These are phyloP conservation scores for Pseudocercospora eumusae DNA, from an alignment of 2,329 filamentous ascomycete genomes.

Conservation along the genomic window DNA sequence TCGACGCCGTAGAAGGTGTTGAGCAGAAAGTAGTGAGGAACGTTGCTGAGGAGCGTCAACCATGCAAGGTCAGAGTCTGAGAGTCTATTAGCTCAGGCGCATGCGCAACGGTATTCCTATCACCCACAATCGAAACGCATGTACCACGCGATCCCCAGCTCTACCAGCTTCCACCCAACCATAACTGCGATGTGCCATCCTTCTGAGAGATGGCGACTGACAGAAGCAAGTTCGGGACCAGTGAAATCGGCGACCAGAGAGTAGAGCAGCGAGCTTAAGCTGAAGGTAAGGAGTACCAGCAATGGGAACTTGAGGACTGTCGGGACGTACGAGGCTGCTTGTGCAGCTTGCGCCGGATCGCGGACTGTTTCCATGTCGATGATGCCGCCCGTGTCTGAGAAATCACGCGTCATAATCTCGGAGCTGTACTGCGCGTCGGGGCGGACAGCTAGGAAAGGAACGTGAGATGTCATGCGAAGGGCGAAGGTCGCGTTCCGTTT, in stretches of 20 bases:
- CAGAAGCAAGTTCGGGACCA: conserved; percentile 64
- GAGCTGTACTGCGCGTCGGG: conserved; percentile 34
- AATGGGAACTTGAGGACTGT: conserved; percentile 45
- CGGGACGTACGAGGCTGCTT: conserved; percentile 35
- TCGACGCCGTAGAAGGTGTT: conserved; percentile 74
- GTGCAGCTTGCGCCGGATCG: conserved; percentile 14
- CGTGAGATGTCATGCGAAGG: conserved; percentile 33
- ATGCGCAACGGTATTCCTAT: background rate
- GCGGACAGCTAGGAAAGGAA: conserved; percentile 36
- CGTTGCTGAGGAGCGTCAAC: conserved; percentile 65
- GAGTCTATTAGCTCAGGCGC: background rate
- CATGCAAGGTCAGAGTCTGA: conserved; percentile 48
- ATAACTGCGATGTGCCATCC: conserved; percentile 60
- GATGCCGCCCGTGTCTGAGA: conserved; percentile 17
- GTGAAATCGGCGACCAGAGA: conserved; percentile 62
- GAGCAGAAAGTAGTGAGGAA: conserved; percentile 75
- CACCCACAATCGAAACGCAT: conserved; percentile 69
- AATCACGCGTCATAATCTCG: conserved; percentile 25
- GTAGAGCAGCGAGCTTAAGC: conserved; percentile 65
- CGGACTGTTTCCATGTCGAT: conserved; percentile 17
- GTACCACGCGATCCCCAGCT: conserved; percentile 73
- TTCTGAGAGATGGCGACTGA: conserved; percentile 63
- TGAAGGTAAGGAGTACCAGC: conserved; percentile 57
- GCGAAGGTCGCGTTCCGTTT: conserved; percentile 13
- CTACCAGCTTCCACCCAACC: conserved; percentile 60